Conservation (phyloP, 108 stramenopile species). For the Aurantiochytrium sp. region DNA sequence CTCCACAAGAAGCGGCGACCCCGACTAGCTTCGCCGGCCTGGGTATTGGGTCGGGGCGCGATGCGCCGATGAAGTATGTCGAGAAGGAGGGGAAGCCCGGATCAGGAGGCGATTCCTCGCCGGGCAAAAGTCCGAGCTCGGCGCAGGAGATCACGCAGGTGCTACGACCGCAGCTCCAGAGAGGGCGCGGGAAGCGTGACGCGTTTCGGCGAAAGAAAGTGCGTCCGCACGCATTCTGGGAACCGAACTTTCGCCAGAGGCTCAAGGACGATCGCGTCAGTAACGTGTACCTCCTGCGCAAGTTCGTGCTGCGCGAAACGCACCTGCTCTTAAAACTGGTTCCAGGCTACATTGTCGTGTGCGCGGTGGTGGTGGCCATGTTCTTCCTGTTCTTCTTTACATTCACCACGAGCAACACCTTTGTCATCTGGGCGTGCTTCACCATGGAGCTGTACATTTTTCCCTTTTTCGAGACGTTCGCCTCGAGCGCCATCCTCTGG, state of each 20-base stretch:
- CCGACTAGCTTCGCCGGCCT: no score
- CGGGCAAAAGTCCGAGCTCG: no score
- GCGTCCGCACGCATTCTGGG: not conserved
- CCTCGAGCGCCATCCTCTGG: not conserved
- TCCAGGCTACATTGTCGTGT: not conserved
- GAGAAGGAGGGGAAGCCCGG: no score
- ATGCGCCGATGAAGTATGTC: no score
- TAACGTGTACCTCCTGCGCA: not conserved
- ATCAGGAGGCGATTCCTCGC: no score
- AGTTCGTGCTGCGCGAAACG: not conserved
- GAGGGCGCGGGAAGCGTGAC: not conserved
- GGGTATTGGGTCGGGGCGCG: no score
- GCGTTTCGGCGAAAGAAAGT: not conserved
- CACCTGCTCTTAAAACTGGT: not conserved
- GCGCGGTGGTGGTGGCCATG: not conserved
- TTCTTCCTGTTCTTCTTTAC: not conserved
- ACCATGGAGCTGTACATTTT: not conserved
- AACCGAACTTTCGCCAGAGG: not conserved
- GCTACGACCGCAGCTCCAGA: no score
- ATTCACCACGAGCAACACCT: not conserved
- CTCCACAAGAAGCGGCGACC: no score
- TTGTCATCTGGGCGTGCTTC: not conserved
- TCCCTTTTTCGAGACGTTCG: not conserved
- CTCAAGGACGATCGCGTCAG: not conserved
- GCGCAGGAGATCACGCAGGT: no score